Conservation (phyloP, 257 asterid species). For the Voacanga thouarsii region DNA sequence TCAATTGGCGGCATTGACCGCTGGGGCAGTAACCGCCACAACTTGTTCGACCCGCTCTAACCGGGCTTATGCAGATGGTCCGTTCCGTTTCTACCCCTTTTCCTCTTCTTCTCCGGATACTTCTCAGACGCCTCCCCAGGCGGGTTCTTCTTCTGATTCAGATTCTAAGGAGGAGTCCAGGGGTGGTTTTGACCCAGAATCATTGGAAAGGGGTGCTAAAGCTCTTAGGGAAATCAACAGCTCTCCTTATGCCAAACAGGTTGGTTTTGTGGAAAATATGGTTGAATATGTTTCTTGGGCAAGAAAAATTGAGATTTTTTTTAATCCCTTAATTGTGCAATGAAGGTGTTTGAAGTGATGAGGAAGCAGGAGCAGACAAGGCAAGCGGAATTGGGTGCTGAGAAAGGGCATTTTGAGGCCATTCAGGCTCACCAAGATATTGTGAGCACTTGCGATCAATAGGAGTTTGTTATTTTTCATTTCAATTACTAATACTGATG, state of each 20-base stretch:
- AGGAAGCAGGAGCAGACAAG: constrained; percentile 84
- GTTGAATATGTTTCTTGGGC: not conserved
- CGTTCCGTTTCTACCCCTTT: constrained; percentile 53
- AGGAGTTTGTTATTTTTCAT: not conserved
- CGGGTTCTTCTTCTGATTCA: constrained; percentile 32
- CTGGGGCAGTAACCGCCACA: constrained; percentile 40
- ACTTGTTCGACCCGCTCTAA: constrained; percentile 36
- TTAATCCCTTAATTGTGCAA: constrained; percentile 7
- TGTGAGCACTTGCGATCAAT: constrained; percentile 38
- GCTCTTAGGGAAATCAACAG: constrained; percentile 79
- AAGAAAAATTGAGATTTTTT: not conserved
- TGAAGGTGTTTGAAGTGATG: constrained; percentile 81
- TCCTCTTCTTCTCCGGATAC: constrained; percentile 43
- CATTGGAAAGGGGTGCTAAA: constrained; percentile 79
- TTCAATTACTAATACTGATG: not conserved
- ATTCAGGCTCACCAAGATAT: constrained; percentile 76
- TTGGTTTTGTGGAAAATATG: constrained; percentile 10
- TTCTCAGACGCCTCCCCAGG: constrained; percentile 30
- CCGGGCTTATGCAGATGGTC: constrained; percentile 42
- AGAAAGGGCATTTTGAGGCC: constrained; percentile 74
- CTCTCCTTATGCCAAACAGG: constrained; percentile 57
- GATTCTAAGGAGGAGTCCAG: constrained; percentile 51
- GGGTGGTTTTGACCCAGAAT: constrained; percentile 71
- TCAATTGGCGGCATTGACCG: constrained; percentile 46
- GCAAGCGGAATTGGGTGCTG: constrained; percentile 70